Evolutionary conservation across 2,329 filamentous ascomycete species (phyloP), one percentile per base, ranked within the genome.

Genomic region (Penicillium hordei): DNA sequence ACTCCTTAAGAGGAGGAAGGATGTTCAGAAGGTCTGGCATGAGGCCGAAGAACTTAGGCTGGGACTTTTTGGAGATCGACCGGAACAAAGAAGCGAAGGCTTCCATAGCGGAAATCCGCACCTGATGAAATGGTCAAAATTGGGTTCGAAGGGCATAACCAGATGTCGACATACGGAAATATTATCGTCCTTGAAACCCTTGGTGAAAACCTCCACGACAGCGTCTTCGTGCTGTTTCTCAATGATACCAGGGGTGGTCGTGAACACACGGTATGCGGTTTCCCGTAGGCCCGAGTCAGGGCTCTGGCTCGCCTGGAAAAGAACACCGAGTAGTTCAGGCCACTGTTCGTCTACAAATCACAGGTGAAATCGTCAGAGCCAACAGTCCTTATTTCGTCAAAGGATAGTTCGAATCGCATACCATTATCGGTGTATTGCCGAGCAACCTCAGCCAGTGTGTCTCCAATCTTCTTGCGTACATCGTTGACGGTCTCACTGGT

Each of bases 51-150:
- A 95, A 99, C 75, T 95, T 96, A 60, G 85, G 78, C 75, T 97
- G 93, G 17, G 85, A 84, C 77, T 95, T 96, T 81, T 95, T 97
- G 71, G 81, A 84, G 67, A 97, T 86, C 57, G 89, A 94, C 65
- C 91, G 86, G 83, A 99, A 99, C 80, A 99, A 97, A 3, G 93
- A 88, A 19, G 93, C 90, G 72, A 99, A 99, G 8, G 94, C 94
- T 72, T 97, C 93, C 87, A 97, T 96, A 55, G 94, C 93, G 46
- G 93, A 89, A 58, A 99, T 86, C 64, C 92, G 90, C 57, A 99
- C 93, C 86, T 93, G 63, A 25, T 60, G 55, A 61, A 57, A 36
- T 42, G 6, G 48, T 65, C 36, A 61, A 29, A 27, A 42, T 13
- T 53, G 49, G 40, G 13, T 10, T 42, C 5, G 4, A 43, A 38